Conservation (phyloP, 306 rosid species). For the Lupinus albus region DNA sequence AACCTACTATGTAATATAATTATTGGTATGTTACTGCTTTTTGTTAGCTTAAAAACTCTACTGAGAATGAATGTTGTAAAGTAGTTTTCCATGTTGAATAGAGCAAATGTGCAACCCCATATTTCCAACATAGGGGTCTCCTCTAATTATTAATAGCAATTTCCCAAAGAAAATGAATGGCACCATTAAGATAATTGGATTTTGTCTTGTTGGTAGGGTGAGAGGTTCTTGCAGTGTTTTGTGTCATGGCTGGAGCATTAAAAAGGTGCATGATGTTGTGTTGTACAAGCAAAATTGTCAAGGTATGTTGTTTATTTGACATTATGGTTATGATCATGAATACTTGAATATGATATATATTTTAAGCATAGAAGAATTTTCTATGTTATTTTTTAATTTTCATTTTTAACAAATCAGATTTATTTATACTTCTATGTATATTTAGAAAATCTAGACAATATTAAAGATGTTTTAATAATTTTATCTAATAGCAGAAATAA, state of each 20-base stretch:
- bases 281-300: slow-evolving; percentile 48
- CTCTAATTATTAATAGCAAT: background rate
- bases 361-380: background rate
- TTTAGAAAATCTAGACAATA: no score
- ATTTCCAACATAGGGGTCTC: background rate
- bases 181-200: background rate
- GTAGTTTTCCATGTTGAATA: no score
- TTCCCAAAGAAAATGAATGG: background rate
- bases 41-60: no score
- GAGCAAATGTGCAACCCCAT: background rate
- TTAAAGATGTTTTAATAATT: no score
- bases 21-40: no score
- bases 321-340: no score
- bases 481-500: no score
- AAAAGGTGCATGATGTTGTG: slow-evolving; percentile 58
- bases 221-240: slow-evolving; percentile 14
- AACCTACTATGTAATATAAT: no score
- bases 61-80: no score
- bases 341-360: background rate
- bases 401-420: no score
- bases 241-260: slow-evolving; percentile 51
- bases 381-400: no score
- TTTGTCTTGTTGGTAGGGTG: slow-evolving; percentile 13
- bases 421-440: no score
- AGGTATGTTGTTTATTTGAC: slow-evolving; percentile 43